Evolutionary conservation across 108 stramenopile species (phyloP).

Genomic region (Nitzschia palea): DNA sequence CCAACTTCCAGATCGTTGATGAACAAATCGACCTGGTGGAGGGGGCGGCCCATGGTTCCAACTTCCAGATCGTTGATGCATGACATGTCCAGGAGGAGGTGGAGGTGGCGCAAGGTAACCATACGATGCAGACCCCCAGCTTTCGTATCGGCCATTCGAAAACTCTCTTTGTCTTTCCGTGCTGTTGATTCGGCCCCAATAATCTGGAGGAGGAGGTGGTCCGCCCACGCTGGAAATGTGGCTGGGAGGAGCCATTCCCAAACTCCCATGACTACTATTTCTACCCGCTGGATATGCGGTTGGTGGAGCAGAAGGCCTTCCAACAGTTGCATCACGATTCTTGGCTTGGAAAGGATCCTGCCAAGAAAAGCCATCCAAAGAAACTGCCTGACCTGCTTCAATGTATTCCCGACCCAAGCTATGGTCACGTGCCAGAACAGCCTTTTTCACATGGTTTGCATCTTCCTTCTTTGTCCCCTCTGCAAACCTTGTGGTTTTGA

Average conservation of each 20-base stretch:
- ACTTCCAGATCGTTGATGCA: slow-evolving; percentile 38
- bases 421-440: slow-evolving; percentile 69
- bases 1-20: slow-evolving; percentile 40
- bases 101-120: slow-evolving; percentile 5
- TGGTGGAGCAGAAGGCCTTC: slow-evolving; percentile 4
- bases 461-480: slow-evolving; percentile 45
- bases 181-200: slow-evolving; percentile 29
- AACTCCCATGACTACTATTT: slow-evolving; percentile 37
- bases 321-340: slow-evolving; percentile 3
- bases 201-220: slow-evolving; percentile 38
- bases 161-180: slow-evolving; percentile 19
- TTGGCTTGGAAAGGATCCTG: slow-evolving; percentile 42
- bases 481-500: slow-evolving; percentile 54
- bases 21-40: slow-evolving; percentile 15
- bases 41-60: slow-evolving; percentile 25
- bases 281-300: slow-evolving; percentile 7
- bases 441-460: slow-evolving; percentile 32
- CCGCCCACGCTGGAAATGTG: slow-evolving; percentile 21
- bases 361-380: slow-evolving; percentile 82
- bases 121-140: slow-evolving; percentile 28
- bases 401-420: slow-evolving; percentile 66
- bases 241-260: slow-evolving; percentile 39
- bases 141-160: slow-evolving; percentile 36
- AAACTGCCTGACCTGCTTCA: slow-evolving; percentile 34
- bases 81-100: slow-evolving; percentile 18